Percentiles rank a stretch among this genome's conserved stretches.
phyloP scores from a whole-genome alignment of 129 eudicot genomes.

The Helichrysum umbraculigerum region DNA sequence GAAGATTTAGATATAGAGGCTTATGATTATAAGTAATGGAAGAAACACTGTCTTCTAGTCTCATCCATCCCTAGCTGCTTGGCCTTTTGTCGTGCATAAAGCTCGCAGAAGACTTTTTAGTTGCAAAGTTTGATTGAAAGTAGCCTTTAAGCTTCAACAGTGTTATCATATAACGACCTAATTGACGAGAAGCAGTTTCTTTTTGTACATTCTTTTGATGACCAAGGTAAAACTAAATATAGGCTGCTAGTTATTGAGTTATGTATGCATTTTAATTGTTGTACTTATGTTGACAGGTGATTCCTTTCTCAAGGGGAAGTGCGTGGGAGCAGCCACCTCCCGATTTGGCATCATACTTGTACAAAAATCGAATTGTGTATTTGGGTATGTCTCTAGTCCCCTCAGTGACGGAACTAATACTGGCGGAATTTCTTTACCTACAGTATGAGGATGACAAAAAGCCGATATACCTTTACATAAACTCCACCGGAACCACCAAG shows the following conservation, averaged over 20 bases:
- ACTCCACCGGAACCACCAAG: slow-evolving; percentile 94
- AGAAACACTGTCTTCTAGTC: neutral
- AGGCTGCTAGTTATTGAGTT: neutral
- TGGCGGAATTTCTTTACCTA: slow-evolving; percentile 84
- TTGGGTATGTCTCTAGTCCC: slow-evolving; percentile 87
- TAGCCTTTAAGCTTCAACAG: neutral
- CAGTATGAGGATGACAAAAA: slow-evolving; percentile 64
- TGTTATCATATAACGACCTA: neutral
- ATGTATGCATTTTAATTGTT: neutral
- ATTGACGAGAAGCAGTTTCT: neutral
- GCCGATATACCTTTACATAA: slow-evolving; percentile 89
- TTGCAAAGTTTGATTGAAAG: neutral
- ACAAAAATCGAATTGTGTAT: slow-evolving; percentile 77
- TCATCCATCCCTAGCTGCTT: neutral
- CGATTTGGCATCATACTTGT: slow-evolving; percentile 80
- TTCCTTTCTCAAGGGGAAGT: slow-evolving; percentile 75
- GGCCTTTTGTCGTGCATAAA: too few species aligned
- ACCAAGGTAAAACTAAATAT: neutral
- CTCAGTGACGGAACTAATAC: slow-evolving; percentile 70
- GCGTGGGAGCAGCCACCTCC: slow-evolving; percentile 95
- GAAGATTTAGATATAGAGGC: neutral
- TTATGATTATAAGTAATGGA: neutral
- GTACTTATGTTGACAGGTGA: slow-evolving; percentile 59
- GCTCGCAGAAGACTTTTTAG: neutral
- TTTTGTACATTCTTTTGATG: neutral